A percentile compares a stretch with the other conserved stretches of the same genome.
phyloP scores from a whole-genome alignment of 768 basidiomycete species.

The Rhodocollybia butyracea region DNA sequence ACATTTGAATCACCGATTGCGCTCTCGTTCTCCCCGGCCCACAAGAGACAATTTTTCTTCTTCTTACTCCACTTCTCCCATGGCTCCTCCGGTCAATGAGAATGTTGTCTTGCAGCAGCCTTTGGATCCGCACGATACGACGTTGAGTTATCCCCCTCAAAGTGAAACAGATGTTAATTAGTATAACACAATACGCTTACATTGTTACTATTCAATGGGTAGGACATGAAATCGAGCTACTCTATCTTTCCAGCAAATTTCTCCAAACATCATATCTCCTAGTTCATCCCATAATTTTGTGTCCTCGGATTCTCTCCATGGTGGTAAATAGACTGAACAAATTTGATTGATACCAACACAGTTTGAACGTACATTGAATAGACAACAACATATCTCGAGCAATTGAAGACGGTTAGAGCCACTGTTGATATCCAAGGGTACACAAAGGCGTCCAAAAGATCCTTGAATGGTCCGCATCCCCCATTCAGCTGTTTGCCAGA shows the following conservation, averaged over 20 bases:
- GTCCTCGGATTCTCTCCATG: constrained; percentile 31
- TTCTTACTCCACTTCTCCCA: no score
- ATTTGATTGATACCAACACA: constrained; percentile 42
- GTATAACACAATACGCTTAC: not conserved
- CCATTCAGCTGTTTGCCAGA: constrained; percentile 49
- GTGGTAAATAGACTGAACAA: constrained; percentile 33
- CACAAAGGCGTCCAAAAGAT: constrained; percentile 39
- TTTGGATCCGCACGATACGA: not conserved
- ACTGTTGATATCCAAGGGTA: constrained; percentile 36
- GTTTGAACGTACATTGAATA: constrained; percentile 31
- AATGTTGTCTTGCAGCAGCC: not conserved
- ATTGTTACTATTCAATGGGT: not conserved
- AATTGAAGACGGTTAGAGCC: constrained; percentile 21
- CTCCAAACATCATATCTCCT: constrained; percentile 34
- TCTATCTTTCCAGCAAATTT: constrained; percentile 27
- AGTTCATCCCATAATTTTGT: constrained; percentile 33
- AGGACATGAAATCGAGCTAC: constrained; percentile 17
- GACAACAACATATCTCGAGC: constrained; percentile 30
- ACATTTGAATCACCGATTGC: not conserved
- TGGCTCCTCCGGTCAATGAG: no score
- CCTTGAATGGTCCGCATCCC: constrained; percentile 43
- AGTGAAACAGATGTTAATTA: not conserved
- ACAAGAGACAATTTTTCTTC: no score
- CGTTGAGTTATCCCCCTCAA: not conserved
- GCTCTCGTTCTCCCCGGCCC: no score